These are phyloP conservation scores for Pseudohalonectria lignicola DNA, from an alignment of 2,329 filamentous ascomycete genomes.

Conservation along the genomic window DNA sequence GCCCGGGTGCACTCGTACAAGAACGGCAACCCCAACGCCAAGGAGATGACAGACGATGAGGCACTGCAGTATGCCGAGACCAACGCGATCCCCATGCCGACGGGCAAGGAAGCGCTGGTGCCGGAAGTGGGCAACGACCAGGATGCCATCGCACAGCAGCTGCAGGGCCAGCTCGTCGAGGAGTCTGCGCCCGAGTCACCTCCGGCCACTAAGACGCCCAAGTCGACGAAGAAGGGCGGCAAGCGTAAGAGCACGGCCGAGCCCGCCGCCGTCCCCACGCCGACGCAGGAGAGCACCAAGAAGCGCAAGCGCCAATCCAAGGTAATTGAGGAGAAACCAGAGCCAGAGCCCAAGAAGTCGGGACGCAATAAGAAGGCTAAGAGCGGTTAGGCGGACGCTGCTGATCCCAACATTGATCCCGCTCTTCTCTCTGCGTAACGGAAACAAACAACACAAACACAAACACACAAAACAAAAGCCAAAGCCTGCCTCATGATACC, in stretches of 20 bases:
- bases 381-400: slow-evolving; percentile 18
- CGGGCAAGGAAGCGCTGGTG: slow-evolving; percentile 30
- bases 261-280: slow-evolving; percentile 32
- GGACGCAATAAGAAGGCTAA: slow-evolving; percentile 44
- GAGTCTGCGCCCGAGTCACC: slow-evolving; percentile 32
- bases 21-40: slow-evolving; percentile 44
- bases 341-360: slow-evolving; percentile 50
- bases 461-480: background rate
- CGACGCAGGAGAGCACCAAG: slow-evolving; percentile 35
- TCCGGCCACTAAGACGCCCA: slow-evolving; percentile 43
- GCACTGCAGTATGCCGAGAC: slow-evolving; percentile 50
- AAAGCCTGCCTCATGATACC: slow-evolving; percentile 14
- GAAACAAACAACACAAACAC: slow-evolving; percentile 3
- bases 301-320: slow-evolving; percentile 52
- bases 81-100: slow-evolving; percentile 41
- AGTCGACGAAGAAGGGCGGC: slow-evolving; percentile 37
- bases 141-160: slow-evolving; percentile 48
- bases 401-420: slow-evolving; percentile 18
- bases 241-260: slow-evolving; percentile 45
- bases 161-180: slow-evolving; percentile 34
- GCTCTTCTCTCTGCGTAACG: slow-evolving; percentile 15
- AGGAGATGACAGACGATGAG: slow-evolving; percentile 50
- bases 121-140: slow-evolving; percentile 30
- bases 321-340: slow-evolving; percentile 32
- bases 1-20: slow-evolving; percentile 56